These are phyloP conservation scores for Ceratobasidium papillatum DNA, from an alignment of 1,284 basidiomycete species.

Conservation along the genomic window DNA sequence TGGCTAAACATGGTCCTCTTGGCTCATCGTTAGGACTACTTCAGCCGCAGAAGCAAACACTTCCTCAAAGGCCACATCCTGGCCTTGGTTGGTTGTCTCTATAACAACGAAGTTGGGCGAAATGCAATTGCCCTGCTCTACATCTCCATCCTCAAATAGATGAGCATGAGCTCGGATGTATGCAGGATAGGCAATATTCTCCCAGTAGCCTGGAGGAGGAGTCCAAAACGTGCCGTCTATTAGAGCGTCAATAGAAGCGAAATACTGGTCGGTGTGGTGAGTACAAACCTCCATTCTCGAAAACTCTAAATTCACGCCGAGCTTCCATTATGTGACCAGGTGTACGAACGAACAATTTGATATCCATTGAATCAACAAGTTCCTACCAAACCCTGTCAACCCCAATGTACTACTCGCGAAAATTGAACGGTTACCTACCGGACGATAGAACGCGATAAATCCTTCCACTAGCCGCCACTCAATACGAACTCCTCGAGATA, in stretches of 20 bases:
- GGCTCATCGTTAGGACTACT: too few species aligned
- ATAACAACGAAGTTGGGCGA: not conserved
- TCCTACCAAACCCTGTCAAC: not conserved
- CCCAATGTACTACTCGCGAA: not conserved
- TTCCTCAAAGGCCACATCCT: too few species aligned
- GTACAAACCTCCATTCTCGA: not conserved
- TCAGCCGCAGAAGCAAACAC: too few species aligned
- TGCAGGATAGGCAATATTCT: not conserved
- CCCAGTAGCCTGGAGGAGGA: not conserved
- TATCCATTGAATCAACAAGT: not conserved
- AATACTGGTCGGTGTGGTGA: not conserved
- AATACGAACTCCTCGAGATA: not conserved
- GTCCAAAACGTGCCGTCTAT: not conserved
- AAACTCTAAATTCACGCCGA: not conserved
- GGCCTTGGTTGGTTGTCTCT: not conserved
- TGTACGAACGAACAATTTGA: not conserved
- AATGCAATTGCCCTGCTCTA: not conserved
- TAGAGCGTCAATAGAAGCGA: not conserved
- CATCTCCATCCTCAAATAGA: not conserved
- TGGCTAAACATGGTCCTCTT: too few species aligned
- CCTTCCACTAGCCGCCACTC: not conserved
- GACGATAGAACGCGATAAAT: not conserved
- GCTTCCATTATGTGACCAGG: not conserved
- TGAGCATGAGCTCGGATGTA: conserved; percentile 1
- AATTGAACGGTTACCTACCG: not conserved